These are phyloP conservation scores for Harringtonia lauricola DNA, from an alignment of 2,329 filamentous ascomycete species.

Conservation along the genomic window DNA sequence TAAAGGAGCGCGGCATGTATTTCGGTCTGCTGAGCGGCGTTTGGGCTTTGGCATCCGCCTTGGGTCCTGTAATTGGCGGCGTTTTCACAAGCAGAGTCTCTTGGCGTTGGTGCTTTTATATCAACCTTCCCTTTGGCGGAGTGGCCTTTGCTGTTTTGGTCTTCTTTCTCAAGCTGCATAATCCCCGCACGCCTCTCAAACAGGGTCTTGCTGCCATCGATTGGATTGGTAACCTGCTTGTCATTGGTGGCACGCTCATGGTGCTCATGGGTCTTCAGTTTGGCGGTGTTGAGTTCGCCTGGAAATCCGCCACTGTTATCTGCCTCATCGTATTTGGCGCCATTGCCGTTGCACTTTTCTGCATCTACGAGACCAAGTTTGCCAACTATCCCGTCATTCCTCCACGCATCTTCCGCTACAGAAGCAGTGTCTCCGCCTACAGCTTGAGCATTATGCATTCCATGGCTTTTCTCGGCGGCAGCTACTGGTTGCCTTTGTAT, in stretches of 20 bases:
- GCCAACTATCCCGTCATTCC: constrained; percentile 73
- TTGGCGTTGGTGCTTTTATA: background rate
- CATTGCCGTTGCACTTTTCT: constrained; percentile 47
- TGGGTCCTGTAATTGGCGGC: constrained; percentile 5
- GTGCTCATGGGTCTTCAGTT: constrained; percentile 63
- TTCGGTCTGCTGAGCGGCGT: background rate
- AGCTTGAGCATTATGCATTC: constrained; percentile 64
- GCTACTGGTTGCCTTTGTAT: constrained; percentile 75
- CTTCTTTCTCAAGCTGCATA: constrained; percentile 56
- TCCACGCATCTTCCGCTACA: constrained; percentile 52
- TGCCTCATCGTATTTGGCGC: constrained; percentile 38
- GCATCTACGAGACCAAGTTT: constrained; percentile 59
- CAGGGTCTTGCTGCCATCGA: constrained; percentile 53
- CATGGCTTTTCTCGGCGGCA: constrained; percentile 53
- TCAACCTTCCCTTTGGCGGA: constrained; percentile 17
- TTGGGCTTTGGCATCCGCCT: constrained; percentile 2
- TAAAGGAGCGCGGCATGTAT: constrained; percentile 4
- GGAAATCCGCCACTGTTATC: constrained; percentile 62
- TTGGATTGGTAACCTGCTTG: constrained; percentile 33
- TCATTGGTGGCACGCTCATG: background rate
- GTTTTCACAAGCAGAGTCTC: constrained; percentile 1
- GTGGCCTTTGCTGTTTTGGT: constrained; percentile 36
- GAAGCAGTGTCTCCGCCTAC: constrained; percentile 57
- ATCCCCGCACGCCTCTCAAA: constrained; percentile 49
- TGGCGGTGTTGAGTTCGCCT: constrained; percentile 64